phyloP scores from a whole-genome alignment of 352 stramenopile species.

The Thalassiosira exigua region DNA sequence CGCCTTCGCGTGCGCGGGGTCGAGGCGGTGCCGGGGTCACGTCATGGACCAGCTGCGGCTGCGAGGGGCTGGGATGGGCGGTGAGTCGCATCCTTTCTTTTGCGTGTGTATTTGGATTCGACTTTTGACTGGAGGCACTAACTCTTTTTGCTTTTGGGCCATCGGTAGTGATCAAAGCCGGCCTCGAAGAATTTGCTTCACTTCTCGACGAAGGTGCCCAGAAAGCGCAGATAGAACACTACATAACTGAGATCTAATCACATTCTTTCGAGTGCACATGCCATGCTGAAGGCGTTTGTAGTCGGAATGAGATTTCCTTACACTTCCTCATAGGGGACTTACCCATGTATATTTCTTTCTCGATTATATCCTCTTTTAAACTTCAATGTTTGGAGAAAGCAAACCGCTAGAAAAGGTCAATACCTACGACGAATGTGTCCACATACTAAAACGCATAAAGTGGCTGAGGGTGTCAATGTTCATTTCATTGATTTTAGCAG shows the following conservation, averaged over 20 bases:
- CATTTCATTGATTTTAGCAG: no score
- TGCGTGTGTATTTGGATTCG: background rate
- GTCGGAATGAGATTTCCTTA: no score
- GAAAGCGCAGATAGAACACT: slow-evolving; percentile 64
- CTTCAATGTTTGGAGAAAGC: no score
- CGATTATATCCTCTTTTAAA: no score
- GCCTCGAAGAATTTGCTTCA: slow-evolving; percentile 48
- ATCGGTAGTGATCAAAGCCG: slow-evolving; percentile 53
- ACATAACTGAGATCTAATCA: slow-evolving; percentile 57
- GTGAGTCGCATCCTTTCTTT: slow-evolving; percentile 30
- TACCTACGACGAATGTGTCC: no score
- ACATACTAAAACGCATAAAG: no score
- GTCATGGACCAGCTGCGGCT: slow-evolving; percentile 67
- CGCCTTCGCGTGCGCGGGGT: slow-evolving; percentile 66
- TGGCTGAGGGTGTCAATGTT: no score
- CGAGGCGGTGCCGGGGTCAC: slow-evolving; percentile 69
- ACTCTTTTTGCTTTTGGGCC: no score
- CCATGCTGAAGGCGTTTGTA: background rate
- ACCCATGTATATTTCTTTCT: no score
- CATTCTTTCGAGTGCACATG: background rate
- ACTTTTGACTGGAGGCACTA: background rate
- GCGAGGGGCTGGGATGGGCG: slow-evolving; percentile 68
- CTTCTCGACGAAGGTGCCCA: slow-evolving; percentile 57
- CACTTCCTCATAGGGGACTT: no score
- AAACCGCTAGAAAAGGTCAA: no score